Conservation (phyloP, 2,329 filamentous ascomycete species). For the Hymenoscyphus fraxineus region DNA sequence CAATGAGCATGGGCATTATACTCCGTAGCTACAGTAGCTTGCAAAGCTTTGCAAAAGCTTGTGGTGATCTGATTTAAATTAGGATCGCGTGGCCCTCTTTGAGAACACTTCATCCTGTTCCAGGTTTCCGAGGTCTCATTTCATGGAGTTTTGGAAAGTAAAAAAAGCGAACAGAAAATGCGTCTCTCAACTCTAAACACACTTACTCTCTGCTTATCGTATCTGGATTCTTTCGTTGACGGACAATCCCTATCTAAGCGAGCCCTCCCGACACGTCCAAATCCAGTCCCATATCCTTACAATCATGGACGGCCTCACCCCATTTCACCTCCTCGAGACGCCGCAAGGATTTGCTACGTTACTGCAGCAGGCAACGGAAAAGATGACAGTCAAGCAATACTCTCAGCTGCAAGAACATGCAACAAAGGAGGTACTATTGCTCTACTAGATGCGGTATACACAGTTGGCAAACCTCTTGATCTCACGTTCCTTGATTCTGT, state of each 20-base stretch:
- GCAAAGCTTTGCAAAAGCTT: neutral
- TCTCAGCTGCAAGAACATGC: conserved; percentile 43
- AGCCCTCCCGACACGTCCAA: conserved; percentile 5
- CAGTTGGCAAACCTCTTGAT: conserved; percentile 53
- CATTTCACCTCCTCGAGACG: conserved; percentile 1
- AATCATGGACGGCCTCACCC: conserved; percentile 10
- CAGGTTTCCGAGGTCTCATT: neutral
- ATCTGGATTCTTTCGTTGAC: neutral
- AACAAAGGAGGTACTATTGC: conserved; percentile 57
- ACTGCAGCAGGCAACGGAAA: conserved; percentile 4
- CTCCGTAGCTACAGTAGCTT: neutral
- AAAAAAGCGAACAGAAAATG: neutral
- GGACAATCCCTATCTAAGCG: neutral
- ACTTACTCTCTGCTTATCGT: neutral
- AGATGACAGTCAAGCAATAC: conserved; percentile 1
- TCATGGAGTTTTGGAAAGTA: neutral
- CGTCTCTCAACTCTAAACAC: neutral
- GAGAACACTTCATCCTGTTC: neutral
- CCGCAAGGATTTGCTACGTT: conserved; percentile 8
- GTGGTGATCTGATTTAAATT: neutral
- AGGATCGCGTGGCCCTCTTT: neutral
- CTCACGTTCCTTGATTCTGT: conserved; percentile 52
- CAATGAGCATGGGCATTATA: neutral
- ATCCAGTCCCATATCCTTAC: neutral
- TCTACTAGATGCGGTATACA: conserved; percentile 49